A percentile compares a stretch with the other conserved stretches of the same genome.
Conservation (phyloP, 768 basidiomycete species). For the Clitopilus passeckerianus region DNA sequence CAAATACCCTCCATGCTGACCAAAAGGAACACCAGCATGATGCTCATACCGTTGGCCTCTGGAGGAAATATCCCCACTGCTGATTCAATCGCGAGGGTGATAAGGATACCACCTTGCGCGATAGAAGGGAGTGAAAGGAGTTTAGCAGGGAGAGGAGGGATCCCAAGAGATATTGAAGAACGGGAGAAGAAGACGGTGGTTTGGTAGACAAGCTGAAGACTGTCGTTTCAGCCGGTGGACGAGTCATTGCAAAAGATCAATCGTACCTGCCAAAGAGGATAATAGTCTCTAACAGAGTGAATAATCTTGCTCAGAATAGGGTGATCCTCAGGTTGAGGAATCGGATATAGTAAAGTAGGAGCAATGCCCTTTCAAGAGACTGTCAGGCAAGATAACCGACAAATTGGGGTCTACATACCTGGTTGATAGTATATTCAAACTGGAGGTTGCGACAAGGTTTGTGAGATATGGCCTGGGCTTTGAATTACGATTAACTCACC, state of each 20-base stretch:
- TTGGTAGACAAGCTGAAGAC: slow-evolving; percentile 72
- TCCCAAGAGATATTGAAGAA: slow-evolving; percentile 80
- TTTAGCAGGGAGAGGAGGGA: slow-evolving; percentile 69
- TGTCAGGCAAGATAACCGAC: background rate
- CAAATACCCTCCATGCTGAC: slow-evolving; percentile 89
- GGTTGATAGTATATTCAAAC: slow-evolving; percentile 10
- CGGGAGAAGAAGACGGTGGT: slow-evolving; percentile 91
- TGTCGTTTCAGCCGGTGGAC: slow-evolving; percentile 6
- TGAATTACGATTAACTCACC: background rate
- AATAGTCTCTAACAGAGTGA: slow-evolving; percentile 73
- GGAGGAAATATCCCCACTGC: slow-evolving; percentile 60
- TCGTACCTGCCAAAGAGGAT: slow-evolving; percentile 76
- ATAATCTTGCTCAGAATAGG: slow-evolving; percentile 60
- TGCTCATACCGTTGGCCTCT: slow-evolving; percentile 37
- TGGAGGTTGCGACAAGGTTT: background rate
- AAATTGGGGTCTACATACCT: background rate
- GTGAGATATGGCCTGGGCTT: background rate
- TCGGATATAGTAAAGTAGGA: slow-evolving; percentile 72
- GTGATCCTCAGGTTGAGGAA: slow-evolving; percentile 48
- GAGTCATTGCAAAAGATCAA: background rate
- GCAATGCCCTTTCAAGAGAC: slow-evolving; percentile 56
- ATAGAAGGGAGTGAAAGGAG: slow-evolving; percentile 75
- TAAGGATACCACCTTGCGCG: slow-evolving; percentile 63
- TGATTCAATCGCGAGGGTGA: slow-evolving; percentile 59
- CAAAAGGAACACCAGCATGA: slow-evolving; percentile 65